Evolutionary conservation across 1,284 basidiomycete species (phyloP), one percentile per base, ranked within the genome.

Genomic region (Moesziomyces aphidis): DNA sequence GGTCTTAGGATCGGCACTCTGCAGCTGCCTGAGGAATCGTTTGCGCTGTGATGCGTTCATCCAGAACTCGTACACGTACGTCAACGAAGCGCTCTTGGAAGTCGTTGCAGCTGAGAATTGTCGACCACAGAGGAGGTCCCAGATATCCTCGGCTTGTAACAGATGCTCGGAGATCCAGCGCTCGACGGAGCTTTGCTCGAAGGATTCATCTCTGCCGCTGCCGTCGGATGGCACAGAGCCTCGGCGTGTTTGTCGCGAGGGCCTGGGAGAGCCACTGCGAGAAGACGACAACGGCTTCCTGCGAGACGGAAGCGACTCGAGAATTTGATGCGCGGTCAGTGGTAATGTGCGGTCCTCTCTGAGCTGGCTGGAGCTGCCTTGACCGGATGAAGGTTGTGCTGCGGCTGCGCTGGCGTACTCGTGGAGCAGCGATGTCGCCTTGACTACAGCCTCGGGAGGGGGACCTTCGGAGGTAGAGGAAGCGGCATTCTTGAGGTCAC

Each of bases 41-140:
- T 52, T 70, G 10, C 55, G 53, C 19, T 75, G 63, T 4, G 50
- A 42, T 6, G 39, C 24, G 42, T 51, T 59, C 73, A 75, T 71
- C 73, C 73, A 75, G 49, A 75, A 75, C 26, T 75, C 73, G 39
- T 44, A 45, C n/a, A 57, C 49, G 28, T 42, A 51, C 5, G n/a
- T 26, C 5, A 56, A 17, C 1, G 57, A 23, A 19, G 8, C 47
- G 13, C 56, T 23, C 6, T 19, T 48, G 13, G 9, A 17, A 9
- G 51, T 36, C 1, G 44, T 15, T 5, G 47, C 17, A n/a, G 26
- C 44, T 2, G 57, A 61, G 36, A 65, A 52, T 11, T 54, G 36
- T 4, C 60, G 60, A 42, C 47, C 26, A 44, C 63, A 62, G 7
- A 75, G 61, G 21, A 75, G 46, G 36, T 67, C 73, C 73, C 73